Evolutionary conservation across 345 rosid genomes (phyloP), one percentile per base, ranked within the genome.

Genomic region (Populus davidiana): DNA sequence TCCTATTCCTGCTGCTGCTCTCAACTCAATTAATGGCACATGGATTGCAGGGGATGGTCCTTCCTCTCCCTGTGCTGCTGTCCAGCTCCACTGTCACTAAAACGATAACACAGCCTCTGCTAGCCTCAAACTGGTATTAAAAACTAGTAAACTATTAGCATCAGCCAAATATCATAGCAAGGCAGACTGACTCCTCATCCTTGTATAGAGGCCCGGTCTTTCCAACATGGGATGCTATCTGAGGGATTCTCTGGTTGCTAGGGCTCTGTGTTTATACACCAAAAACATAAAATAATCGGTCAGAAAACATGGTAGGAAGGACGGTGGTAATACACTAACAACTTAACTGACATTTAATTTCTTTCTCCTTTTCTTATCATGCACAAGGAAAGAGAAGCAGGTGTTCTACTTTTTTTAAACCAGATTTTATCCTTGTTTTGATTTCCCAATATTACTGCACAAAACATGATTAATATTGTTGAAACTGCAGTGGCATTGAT

Each of bases 231-330:
- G 65, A 16, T 39, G 29, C 79, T 80, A 82, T 64, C 76, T 33
- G 35, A 88, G 81, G 65, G 77, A 67, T 79, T 85, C 82, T 79
- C 81, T 82, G 70, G 88, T 79, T 8, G 84, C 85, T 6, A 86
- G 74, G 61, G 87, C 88, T 73, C 91, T 88, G 84, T 74, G 67
- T 54, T 41, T 69, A 76, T 56, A 39, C 49, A 41, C 14, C 17
- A 63, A 44, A 52, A 63, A 2, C 8, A 67, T 33, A 8, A n/a
- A 69, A 23, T n/a, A 64, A 77, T 3, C 1, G 16, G 12, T 27
- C 29, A 63, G 25, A 5, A 20, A 35, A 29, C 1, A 66, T 13
- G 13, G 8, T 16, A 12, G 38, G 23, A 29, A 31, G 5, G 69
- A 16, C 14, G 7, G 39, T 31, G 52, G 6, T 14, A 47, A 47